Percentiles rank a stretch among this genome's conserved stretches.
phyloP scores from a whole-genome alignment of 768 basidiomycete species.

The Xerocomus potaroensis region DNA sequence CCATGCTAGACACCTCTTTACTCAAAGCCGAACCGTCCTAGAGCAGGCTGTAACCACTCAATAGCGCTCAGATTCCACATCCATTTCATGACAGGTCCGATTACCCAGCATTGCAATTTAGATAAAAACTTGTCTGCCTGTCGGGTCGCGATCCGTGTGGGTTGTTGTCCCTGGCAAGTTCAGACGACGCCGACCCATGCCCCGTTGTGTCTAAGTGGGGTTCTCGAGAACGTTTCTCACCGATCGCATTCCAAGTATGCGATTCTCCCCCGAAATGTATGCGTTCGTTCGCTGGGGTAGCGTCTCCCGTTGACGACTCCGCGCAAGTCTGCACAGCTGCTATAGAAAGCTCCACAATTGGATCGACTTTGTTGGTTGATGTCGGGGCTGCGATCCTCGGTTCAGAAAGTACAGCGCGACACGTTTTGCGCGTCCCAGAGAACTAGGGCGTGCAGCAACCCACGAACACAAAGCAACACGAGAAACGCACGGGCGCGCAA shows the following conservation, averaged over 20 bases:
- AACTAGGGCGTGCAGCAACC: not conserved
- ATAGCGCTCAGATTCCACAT: too few relatives aligned
- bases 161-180: not conserved
- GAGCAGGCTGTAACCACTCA: too few relatives aligned
- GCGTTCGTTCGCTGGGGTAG: not conserved
- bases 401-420: conserved; percentile 74
- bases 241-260: not conserved
- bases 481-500: conserved; percentile 68
- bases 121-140: too few relatives aligned
- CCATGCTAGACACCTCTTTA: too few relatives aligned
- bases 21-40: too few relatives aligned
- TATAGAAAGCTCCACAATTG: not conserved
- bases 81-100: too few relatives aligned
- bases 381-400: conserved; percentile 59
- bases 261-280: not conserved
- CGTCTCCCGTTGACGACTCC: not conserved
- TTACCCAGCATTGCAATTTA: too few relatives aligned
- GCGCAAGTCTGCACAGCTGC: not conserved
- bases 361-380: not conserved
- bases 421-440: conserved; percentile 76
- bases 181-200: not conserved
- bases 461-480: not conserved
- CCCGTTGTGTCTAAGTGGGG: conserved; percentile 9
- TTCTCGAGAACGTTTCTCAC: conserved; percentile 21
- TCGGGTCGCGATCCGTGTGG: not conserved